Evolutionary conservation across 768 basidiomycete species (phyloP), one percentile per base, ranked within the genome.

Genomic region (Russula vinacea): DNA sequence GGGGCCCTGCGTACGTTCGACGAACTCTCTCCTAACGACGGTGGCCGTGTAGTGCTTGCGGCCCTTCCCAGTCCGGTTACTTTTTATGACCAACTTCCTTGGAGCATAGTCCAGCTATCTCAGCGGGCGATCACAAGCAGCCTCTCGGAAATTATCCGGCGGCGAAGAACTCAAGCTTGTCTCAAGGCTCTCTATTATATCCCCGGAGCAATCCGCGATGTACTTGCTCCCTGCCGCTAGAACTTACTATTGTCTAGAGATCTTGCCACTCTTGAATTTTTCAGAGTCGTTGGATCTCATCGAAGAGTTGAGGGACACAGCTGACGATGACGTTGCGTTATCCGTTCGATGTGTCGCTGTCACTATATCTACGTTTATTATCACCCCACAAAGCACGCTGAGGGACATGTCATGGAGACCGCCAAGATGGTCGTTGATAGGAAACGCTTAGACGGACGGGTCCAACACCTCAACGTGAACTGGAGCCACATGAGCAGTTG

Each of bases 61-160:
- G 51, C 32, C 10, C 32, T 53, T 37, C 60, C 40, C n/a, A 52
- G 52, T 33, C 52, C 60, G 29, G 35, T 29, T 32, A 54, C 32
- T 10, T n/a, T 49, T 24, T 24, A 49, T 11, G 22, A 44, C 19
- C 37, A 42, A 32, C 60, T 54, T 33, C 22, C 51, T 2, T 61
- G 29, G 51, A 22, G 60, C 40, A 44, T 44, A 44, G 32, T 53
- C 4, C 29, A 35, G 3, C 60, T 61, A 19, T 52, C 52, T 7
- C 51, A 44, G 13, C 47, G 47, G 13, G 26, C 60, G 42, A 19
- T 11, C 33, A 54, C 14, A 14, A 22, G 22, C n/a, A n/a, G 22
- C 53, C 47, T 49, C 22, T 26, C 47, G n/a, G 24, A 49, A 24
- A 6, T 49, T 26, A 19, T 49, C n/a, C 24, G 13, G 24, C 22